Conservation (phyloP, 495 filamentous ascomycete species). For the Penicillium pulvis region DNA sequence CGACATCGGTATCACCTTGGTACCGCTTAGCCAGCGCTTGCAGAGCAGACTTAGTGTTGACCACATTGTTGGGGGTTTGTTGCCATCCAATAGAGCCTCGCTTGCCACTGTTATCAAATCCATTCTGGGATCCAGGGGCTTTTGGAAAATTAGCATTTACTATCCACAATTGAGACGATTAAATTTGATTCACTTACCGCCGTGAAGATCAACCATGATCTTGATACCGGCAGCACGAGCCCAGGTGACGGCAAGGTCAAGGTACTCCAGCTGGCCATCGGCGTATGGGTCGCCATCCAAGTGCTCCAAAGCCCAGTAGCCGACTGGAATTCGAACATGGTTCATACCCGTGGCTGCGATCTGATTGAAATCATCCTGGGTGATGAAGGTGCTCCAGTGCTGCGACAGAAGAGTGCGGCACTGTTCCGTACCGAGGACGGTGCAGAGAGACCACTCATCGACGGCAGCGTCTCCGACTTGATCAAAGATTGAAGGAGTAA, state of each 20-base stretch:
- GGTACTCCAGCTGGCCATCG: conserved; percentile 66
- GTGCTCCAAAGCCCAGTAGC: conserved; percentile 72
- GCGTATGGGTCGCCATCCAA: conserved; percentile 68
- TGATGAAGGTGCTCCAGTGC: conserved; percentile 69
- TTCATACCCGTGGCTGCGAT: conserved; percentile 69
- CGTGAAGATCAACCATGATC: conserved; percentile 72
- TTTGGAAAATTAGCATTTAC: not conserved
- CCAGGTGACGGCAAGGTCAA: conserved; percentile 70
- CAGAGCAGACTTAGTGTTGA: conserved; percentile 60
- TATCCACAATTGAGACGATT: not conserved
- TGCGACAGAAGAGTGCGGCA: conserved; percentile 47
- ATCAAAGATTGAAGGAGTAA: conserved; percentile 65
- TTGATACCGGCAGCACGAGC: conserved; percentile 62
- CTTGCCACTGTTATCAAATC: conserved; percentile 75
- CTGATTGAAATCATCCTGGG: conserved; percentile 63
- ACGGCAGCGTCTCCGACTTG: conserved; percentile 51
- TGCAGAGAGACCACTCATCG: conserved; percentile 63
- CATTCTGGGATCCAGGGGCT: conserved; percentile 79
- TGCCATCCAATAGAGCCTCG: conserved; percentile 68
- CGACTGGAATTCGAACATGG: conserved; percentile 77
- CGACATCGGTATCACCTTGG: conserved; percentile 58
- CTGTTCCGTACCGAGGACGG: conserved; percentile 50
- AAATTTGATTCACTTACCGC: conserved; percentile 47
- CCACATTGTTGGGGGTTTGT: conserved; percentile 52
- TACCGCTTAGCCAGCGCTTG: conserved; percentile 61